phyloP scores from a whole-genome alignment of 139 green algal genomes.

The Limnomonas spitsbergensis region DNA sequence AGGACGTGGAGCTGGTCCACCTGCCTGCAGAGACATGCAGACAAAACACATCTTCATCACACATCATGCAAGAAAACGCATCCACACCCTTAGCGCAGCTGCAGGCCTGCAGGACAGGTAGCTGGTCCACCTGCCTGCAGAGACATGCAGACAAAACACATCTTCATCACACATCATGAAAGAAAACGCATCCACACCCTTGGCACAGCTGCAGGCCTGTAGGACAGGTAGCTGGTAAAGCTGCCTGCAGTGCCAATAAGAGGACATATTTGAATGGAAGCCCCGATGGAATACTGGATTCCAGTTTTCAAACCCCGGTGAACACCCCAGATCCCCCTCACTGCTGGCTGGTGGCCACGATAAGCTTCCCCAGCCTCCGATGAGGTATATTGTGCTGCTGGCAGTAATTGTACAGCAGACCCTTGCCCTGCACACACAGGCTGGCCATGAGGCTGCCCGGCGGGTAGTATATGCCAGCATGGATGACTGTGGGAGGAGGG shows the following conservation, averaged over 20 bases:
- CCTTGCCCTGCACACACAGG: slow-evolving; percentile 72
- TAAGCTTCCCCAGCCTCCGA: slow-evolving; percentile 67
- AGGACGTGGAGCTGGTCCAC: slow-evolving; percentile 13
- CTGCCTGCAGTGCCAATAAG: no score
- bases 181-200: slow-evolving; percentile 71
- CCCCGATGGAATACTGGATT: no score
- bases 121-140: slow-evolving; percentile 7
- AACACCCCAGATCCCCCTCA: no score
- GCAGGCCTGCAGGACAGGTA: slow-evolving; percentile 21
- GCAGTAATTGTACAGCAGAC: slow-evolving; percentile 70
- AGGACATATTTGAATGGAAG: no score
- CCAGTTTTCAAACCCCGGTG: no score
- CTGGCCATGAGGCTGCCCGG: slow-evolving; percentile 70
- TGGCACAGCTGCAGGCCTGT: slow-evolving; percentile 26
- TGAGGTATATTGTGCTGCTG: slow-evolving; percentile 46
- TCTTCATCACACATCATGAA: no score
- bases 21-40: no score
- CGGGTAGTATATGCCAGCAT: slow-evolving; percentile 83
- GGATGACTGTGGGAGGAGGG: slow-evolving; percentile 45
- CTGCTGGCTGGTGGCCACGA: slow-evolving; percentile 60
- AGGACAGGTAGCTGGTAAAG: slow-evolving; percentile 12
- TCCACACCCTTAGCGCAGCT: slow-evolving; percentile 60
- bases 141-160: no score
- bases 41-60: no score
- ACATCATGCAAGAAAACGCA: no score